Evolutionary conservation across 495 filamentous ascomycete species (phyloP), one percentile per base, ranked within the genome.

Genomic region (Aspergillus indologenus): DNA sequence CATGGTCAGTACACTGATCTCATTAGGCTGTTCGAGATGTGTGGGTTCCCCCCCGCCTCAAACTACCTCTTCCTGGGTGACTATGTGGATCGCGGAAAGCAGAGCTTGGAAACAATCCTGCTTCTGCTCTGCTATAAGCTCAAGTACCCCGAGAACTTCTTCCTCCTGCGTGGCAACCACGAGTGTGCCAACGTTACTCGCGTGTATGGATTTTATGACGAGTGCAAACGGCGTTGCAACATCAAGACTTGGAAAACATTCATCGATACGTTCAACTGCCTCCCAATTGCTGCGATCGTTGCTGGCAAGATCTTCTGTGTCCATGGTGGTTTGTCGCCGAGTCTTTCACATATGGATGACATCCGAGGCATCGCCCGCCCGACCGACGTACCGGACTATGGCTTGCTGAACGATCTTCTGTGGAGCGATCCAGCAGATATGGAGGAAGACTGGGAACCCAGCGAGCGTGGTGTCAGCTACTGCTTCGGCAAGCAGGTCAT

Each of bases 181-280:
- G 94, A 99, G 70, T 97, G 95, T 74, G 94, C 95, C 68, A 99
- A 98, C 65, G 95, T 99, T 42, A 99, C 94, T 18, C 83, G 94
- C 42, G 94, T 99, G 19, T 99, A 99, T 71, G 94, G 94, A 9
- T 99, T 99, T 73, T 99, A 99, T 77, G 94, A 99, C 67, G 94
- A 99, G 66, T 99, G 94, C 81, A 99, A 99, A 75, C 83, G 94
- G 64, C 83, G 94, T 58, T 96, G 91, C 77, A 98, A 96, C 70
- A 90, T 99, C 68, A 99, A 99, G 78, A 85, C 96, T 53, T 99
- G 94, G 94, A 99, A 98, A 80, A 93, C 90, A 0, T 99, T 99
- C 69, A 85, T 99, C 50, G 94, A 99, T 71, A 96, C 91, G 17
- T 99, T 99, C 80, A 99, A 99, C 71, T 89, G 85, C 22, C 84